A percentile compares a stretch with the other conserved stretches of the same genome.
These are phyloP conservation scores for Leishmania gerbilli DNA, from an alignment of 208 protist species.

Conservation along the genomic window DNA sequence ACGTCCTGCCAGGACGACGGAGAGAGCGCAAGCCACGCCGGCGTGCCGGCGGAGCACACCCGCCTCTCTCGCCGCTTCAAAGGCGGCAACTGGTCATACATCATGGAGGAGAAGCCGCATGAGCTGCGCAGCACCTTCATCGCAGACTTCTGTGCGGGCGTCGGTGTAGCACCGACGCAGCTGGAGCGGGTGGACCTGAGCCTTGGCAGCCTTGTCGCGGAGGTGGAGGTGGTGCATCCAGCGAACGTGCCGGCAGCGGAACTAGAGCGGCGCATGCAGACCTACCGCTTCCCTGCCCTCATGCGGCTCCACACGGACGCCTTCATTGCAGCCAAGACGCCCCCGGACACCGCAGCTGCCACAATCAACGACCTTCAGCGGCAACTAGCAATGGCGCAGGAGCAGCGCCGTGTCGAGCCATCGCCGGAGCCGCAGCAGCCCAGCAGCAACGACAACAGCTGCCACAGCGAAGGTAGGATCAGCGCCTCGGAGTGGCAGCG, in stretches of 20 bases:
- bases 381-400: slow-evolving; percentile 31
- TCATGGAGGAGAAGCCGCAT: slow-evolving; percentile 53
- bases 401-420: slow-evolving; percentile 11
- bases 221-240: slow-evolving; percentile 48
- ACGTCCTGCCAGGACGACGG: background rate
- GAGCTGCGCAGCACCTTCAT: slow-evolving; percentile 42
- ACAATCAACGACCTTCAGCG: slow-evolving; percentile 34
- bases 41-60: slow-evolving; percentile 15
- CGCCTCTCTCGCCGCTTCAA: slow-evolving; percentile 37
- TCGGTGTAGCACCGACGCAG: slow-evolving; percentile 49
- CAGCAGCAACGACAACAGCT: background rate
- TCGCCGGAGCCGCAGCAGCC: slow-evolving; percentile 30
- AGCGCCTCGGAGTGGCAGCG: slow-evolving; percentile 14
- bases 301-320: slow-evolving; percentile 37
- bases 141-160: slow-evolving; percentile 47
- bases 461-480: background rate
- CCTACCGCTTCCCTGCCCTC: slow-evolving; percentile 45
- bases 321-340: slow-evolving; percentile 30
- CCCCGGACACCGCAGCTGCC: slow-evolving; percentile 45
- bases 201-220: slow-evolving; percentile 32
- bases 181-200: slow-evolving; percentile 32
- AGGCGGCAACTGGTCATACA: slow-evolving; percentile 55
- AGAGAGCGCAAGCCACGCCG: background rate
- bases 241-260: slow-evolving; percentile 32
- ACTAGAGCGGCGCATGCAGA: slow-evolving; percentile 41